Evolutionary conservation across 768 basidiomycete species (phyloP).

Genomic region (Suillus paluster): DNA sequence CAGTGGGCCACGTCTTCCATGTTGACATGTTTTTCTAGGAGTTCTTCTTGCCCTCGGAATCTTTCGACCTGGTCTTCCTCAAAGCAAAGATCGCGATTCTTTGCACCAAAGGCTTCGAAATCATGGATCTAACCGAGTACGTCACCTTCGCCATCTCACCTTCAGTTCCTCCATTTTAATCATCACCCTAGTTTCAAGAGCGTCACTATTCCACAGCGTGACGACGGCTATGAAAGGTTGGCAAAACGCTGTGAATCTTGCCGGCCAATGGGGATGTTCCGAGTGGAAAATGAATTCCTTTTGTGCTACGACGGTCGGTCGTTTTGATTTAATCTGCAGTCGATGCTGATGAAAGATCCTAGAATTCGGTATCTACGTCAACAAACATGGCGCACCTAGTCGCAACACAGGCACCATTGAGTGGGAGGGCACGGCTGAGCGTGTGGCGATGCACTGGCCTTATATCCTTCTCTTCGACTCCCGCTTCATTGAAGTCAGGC

Average conservation of each 20-base stretch:
- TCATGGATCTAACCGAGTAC: slow-evolving; percentile 94
- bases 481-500: slow-evolving; percentile 89
- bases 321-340: not conserved
- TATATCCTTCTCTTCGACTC: slow-evolving; percentile 88
- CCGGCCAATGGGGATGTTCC: too few relatives aligned
- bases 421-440: slow-evolving; percentile 43
- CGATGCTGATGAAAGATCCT: slow-evolving; percentile 10
- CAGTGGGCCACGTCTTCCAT: not conserved
- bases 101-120: slow-evolving; percentile 94
- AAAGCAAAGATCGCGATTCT: slow-evolving; percentile 93
- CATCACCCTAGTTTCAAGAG: slow-evolving; percentile 68
- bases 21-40: slow-evolving; percentile 47
- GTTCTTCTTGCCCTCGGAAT: slow-evolving; percentile 92
- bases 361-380: slow-evolving; percentile 94
- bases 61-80: slow-evolving; percentile 89
- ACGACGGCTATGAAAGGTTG: slow-evolving; percentile 70
- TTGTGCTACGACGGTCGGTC: too few relatives aligned
- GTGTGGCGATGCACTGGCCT: slow-evolving; percentile 87
- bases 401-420: slow-evolving; percentile 48
- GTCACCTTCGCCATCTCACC: slow-evolving; percentile 26
- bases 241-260: slow-evolving; percentile 83
- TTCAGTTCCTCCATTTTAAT: not conserved
- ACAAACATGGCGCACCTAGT: slow-evolving; percentile 89
- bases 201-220: slow-evolving; percentile 85
- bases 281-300: too few relatives aligned